phyloP scores from a whole-genome alignment of 1,139 yeast genomes.

The Saccharomyces hybrid region DNA sequence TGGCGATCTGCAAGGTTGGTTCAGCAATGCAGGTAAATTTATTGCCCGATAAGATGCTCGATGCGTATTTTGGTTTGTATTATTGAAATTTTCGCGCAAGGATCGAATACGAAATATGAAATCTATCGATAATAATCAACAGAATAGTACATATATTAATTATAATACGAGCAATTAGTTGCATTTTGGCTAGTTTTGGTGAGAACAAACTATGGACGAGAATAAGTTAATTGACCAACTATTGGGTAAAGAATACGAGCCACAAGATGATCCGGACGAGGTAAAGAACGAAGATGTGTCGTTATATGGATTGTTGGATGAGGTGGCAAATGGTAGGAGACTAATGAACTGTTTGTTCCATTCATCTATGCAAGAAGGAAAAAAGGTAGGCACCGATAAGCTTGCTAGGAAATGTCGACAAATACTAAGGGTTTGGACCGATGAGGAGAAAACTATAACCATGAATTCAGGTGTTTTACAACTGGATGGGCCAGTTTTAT shows the following conservation, averaged over 20 bases:
- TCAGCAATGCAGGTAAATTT: neutral
- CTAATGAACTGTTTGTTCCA: constrained; percentile 16
- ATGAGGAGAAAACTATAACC: constrained; percentile 15
- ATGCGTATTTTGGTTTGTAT: neutral
- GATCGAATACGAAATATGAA: neutral
- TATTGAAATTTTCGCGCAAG: constrained; percentile 1
- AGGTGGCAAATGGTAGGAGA: constrained; percentile 18
- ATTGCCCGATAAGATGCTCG: neutral
- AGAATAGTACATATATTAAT: neutral
- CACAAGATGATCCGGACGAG: neutral
- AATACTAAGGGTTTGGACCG: constrained; percentile 18
- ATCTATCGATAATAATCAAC: neutral
- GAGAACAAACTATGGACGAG: neutral
- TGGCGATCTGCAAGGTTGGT: neutral
- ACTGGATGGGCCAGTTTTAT: constrained; percentile 21
- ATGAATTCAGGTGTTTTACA: constrained; percentile 10
- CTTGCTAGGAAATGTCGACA: constrained; percentile 6
- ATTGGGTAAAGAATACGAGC: neutral
- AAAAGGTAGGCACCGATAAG: neutral
- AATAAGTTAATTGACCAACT: neutral
- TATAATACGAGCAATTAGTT: neutral
- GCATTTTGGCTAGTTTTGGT: neutral
- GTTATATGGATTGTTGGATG: constrained; percentile 22
- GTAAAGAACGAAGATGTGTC: constrained; percentile 2
- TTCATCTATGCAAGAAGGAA: constrained; percentile 3